These are phyloP conservation scores for Trichoderma parareesei DNA, from an alignment of 495 filamentous ascomycete genomes.

Conservation along the genomic window DNA sequence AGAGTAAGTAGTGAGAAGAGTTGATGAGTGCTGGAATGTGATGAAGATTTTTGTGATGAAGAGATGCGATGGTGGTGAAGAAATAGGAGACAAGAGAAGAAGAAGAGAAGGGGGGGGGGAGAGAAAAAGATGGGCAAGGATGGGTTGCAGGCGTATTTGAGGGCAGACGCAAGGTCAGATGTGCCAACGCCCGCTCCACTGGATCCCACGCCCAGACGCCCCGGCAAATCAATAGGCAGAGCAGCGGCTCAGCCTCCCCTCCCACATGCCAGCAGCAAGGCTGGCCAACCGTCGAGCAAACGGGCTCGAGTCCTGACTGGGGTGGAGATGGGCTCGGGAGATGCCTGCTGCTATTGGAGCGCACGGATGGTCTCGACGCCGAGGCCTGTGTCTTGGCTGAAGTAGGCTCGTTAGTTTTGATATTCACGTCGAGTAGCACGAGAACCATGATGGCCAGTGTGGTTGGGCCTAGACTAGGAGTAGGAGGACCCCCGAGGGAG, in stretches of 20 bases:
- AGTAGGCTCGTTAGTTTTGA: not conserved
- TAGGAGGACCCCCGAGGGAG: no score
- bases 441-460: constrained; percentile 4
- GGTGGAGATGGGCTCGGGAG: not conserved
- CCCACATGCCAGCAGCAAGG: not conserved
- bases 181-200: not conserved
- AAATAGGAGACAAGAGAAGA: not conserved
- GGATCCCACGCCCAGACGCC: not conserved
- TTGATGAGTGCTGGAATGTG: not conserved
- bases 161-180: not conserved
- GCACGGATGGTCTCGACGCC: not conserved
- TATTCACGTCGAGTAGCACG: not conserved
- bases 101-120: not conserved
- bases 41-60: not conserved
- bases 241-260: not conserved
- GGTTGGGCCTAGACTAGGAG: not conserved
- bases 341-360: not conserved
- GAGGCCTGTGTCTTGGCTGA: not conserved
- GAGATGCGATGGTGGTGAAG: not conserved
- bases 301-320: not conserved
- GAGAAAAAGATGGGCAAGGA: not conserved
- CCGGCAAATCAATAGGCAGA: not conserved
- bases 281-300: not conserved
- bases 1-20: not conserved
- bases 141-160: not conserved